Evolutionary conservation across 257 asterid species (phyloP).

Genomic region (Solanum infundibuliforme): DNA sequence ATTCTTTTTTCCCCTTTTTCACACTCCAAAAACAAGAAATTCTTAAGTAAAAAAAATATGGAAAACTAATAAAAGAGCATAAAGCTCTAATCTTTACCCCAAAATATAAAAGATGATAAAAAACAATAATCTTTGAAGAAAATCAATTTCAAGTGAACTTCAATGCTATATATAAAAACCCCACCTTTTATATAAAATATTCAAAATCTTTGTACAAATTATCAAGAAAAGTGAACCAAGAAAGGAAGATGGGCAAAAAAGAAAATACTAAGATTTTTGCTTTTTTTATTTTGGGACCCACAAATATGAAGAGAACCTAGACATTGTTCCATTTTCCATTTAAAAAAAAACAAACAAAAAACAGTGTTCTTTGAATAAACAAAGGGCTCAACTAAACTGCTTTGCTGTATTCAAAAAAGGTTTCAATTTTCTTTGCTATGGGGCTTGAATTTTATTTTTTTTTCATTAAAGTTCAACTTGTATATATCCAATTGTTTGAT

Average conservation of each 20-base stretch:
- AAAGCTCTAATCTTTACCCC: not conserved
- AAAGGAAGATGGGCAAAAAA: not conserved
- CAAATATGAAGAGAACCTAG: conserved; percentile 12
- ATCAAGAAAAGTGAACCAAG: not conserved
- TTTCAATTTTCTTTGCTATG: not conserved
- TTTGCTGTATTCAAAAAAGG: not conserved
- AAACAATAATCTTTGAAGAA: not conserved
- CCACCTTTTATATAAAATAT: not conserved
- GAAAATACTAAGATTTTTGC: not conserved
- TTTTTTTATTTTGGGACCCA: not conserved
- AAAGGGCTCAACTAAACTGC: not conserved
- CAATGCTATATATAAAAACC: not conserved
- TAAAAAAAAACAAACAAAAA: not conserved
- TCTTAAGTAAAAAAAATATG: not conserved
- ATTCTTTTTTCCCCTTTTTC: not conserved
- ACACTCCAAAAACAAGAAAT: not conserved
- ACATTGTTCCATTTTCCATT: not conserved
- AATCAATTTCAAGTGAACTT: not conserved
- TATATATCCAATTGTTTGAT: not conserved
- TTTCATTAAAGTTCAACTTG: not conserved
- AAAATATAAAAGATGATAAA: not conserved
- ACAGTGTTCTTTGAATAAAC: not conserved
- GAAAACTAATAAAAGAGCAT: not conserved
- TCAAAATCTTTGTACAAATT: not conserved
- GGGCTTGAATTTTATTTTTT: not conserved